Conservation (phyloP, 768 basidiomycete species). For the Tricholoma sp. region DNA sequence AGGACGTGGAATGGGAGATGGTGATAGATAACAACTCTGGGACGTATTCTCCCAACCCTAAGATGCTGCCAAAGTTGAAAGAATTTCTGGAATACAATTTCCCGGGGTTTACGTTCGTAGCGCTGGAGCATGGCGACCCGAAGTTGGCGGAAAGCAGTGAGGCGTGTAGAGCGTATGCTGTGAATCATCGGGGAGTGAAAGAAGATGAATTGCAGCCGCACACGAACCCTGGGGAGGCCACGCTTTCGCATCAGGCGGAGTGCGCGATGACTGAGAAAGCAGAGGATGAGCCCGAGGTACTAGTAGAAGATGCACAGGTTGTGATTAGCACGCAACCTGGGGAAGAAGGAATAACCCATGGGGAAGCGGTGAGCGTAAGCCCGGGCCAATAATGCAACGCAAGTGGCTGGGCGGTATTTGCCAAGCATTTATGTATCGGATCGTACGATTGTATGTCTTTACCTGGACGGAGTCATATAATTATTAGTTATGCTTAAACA, state of each 20-base stretch:
- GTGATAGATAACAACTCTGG: conserved; percentile 86
- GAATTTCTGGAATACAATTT: conserved; percentile 71
- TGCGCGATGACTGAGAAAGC: conserved; percentile 7
- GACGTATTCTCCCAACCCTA: conserved; percentile 73
- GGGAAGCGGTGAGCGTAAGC: too few relatives aligned
- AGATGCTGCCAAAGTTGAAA: conserved; percentile 55
- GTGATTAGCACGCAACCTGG: too few relatives aligned
- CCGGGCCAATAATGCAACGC: too few relatives aligned
- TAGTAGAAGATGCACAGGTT: too few relatives aligned
- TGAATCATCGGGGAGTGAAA: conserved; percentile 52
- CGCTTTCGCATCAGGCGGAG: conserved; percentile 32
- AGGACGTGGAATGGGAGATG: conserved; percentile 67
- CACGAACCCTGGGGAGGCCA: conserved; percentile 47
- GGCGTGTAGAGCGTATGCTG: conserved; percentile 63
- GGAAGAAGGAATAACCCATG: too few relatives aligned
- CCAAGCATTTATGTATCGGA: too few relatives aligned
- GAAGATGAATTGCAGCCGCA: conserved; percentile 64
- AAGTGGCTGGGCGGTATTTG: too few relatives aligned
- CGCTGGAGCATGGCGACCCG: conserved; percentile 51
- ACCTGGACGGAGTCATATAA: too few relatives aligned
- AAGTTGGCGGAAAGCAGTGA: conserved; percentile 53
- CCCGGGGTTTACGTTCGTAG: conserved; percentile 51
- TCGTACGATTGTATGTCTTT: too few relatives aligned
- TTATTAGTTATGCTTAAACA: too few relatives aligned
- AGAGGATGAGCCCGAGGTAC: neutral